phyloP scores from a whole-genome alignment of 805 yeast species.

The Kodamaea nitidulidarum region DNA sequence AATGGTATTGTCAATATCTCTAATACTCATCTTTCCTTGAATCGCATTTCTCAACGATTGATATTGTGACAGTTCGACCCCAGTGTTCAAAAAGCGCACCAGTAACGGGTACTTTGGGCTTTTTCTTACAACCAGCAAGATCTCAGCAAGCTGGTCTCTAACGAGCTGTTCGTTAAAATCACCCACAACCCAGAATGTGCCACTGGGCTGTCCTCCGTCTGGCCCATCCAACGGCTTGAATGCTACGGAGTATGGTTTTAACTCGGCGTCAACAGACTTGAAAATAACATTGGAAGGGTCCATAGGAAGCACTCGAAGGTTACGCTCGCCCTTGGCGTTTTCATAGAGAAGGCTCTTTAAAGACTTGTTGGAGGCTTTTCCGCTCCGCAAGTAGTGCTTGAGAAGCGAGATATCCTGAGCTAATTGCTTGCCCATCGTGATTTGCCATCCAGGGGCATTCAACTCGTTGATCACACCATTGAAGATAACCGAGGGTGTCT shows the following conservation, averaged over 20 bases:
- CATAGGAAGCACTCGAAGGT: conserved; percentile 35
- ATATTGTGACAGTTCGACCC: conserved; percentile 5
- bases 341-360: conserved; percentile 42
- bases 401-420: conserved; percentile 47
- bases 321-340: conserved; percentile 42
- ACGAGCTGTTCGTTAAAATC: conserved; percentile 41
- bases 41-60: conserved; percentile 4
- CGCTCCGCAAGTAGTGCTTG: conserved; percentile 21
- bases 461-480: conserved; percentile 69
- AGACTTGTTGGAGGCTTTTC: conserved; percentile 20
- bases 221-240: conserved; percentile 16
- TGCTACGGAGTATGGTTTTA: conserved; percentile 21
- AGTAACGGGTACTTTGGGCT: conserved; percentile 22
- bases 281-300: conserved; percentile 31
- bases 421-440: conserved; percentile 48
- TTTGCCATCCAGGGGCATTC: conserved; percentile 50
- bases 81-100: conserved; percentile 31
- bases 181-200: conserved; percentile 54
- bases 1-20: conserved; percentile 11
- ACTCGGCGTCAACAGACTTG: conserved; percentile 24
- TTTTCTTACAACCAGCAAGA: conserved; percentile 16
- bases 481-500: conserved; percentile 51
- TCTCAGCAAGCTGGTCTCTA: conserved; percentile 41
- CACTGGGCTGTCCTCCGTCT: conserved; percentile 38
- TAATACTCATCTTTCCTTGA: conserved; percentile 2